These are phyloP conservation scores for Apiospora koreana DNA, from an alignment of 2,329 filamentous ascomycete genomes.

Conservation along the genomic window DNA sequence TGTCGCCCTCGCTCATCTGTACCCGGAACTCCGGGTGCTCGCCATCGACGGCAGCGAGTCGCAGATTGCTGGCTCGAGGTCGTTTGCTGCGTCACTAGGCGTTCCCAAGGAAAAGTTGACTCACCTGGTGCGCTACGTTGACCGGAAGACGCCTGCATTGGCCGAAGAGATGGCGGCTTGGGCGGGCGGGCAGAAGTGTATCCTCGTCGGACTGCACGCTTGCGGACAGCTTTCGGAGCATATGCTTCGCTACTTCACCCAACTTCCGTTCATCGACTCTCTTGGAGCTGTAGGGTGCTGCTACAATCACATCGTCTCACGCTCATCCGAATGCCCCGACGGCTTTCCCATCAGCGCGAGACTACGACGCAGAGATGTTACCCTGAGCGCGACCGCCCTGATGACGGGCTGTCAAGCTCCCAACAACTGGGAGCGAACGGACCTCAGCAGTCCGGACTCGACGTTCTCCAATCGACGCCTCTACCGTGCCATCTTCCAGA, in stretches of 20 bases:
- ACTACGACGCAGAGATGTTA: slow-evolving; percentile 23
- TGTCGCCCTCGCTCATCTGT: slow-evolving; percentile 29
- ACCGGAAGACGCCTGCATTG: slow-evolving; percentile 24
- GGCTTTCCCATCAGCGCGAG: slow-evolving; percentile 40
- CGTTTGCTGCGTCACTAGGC: slow-evolving; percentile 24
- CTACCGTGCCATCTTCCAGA: slow-evolving; percentile 30
- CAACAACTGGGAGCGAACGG: slow-evolving; percentile 32
- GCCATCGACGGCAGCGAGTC: slow-evolving; percentile 34
- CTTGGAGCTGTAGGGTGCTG: slow-evolving; percentile 34
- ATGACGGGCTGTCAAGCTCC: slow-evolving; percentile 36
- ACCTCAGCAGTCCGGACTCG: slow-evolving; percentile 19
- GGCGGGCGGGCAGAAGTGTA: slow-evolving; percentile 28
- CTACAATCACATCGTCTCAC: slow-evolving; percentile 34
- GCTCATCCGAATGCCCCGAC: slow-evolving; percentile 37
- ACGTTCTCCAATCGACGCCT: slow-evolving; percentile 27
- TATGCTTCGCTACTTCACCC: slow-evolving; percentile 32
- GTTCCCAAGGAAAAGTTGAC: slow-evolving; percentile 23
- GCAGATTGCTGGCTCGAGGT: slow-evolving; percentile 29
- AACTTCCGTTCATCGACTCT: slow-evolving; percentile 21
- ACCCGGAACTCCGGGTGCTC: slow-evolving; percentile 27
- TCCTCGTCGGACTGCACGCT: slow-evolving; percentile 35
- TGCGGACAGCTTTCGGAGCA: slow-evolving; percentile 36
- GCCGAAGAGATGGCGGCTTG: slow-evolving; percentile 26
- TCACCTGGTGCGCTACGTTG: slow-evolving; percentile 30
- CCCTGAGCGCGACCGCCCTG: slow-evolving; percentile 31